phyloP scores from a whole-genome alignment of 768 basidiomycete species.

The Suillus fuscotomentosus region DNA sequence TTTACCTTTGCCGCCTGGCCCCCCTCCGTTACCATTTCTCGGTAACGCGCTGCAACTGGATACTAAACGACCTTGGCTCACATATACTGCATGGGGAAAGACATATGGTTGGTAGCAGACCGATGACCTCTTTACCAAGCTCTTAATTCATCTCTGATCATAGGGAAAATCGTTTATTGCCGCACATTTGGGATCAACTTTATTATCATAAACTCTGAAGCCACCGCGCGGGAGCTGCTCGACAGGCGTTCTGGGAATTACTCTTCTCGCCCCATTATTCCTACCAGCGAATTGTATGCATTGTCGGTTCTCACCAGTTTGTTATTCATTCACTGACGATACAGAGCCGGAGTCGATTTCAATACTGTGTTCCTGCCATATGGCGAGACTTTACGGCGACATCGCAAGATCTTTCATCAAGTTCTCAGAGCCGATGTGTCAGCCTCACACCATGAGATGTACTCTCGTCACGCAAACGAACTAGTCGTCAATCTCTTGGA shows the following conservation, averaged over 20 bases:
- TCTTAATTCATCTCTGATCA: background rate
- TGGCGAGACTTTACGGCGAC: slow-evolving; percentile 18
- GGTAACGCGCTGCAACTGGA: slow-evolving; percentile 51
- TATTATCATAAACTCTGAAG: slow-evolving; percentile 34
- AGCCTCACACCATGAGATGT: slow-evolving; percentile 13
- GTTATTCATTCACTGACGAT: background rate
- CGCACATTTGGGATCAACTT: slow-evolving; percentile 25
- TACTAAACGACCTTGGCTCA: slow-evolving; percentile 35
- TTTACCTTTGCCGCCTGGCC: slow-evolving; percentile 43
- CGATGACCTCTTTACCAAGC: background rate
- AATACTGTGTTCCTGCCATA: slow-evolving; percentile 6
- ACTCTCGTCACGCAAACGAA: slow-evolving; percentile 18
- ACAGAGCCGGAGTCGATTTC: background rate
- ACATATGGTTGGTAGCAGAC: slow-evolving; percentile 38
- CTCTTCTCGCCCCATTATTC: slow-evolving; percentile 31
- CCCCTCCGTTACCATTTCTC: slow-evolving; percentile 42
- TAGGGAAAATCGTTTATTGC: slow-evolving; percentile 31
- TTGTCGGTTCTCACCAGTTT: background rate
- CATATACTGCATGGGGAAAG: slow-evolving; percentile 42
- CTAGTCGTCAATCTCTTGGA: slow-evolving; percentile 16
- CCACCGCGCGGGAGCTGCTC: slow-evolving; percentile 28
- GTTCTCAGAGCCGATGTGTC: slow-evolving; percentile 18
- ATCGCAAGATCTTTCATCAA: slow-evolving; percentile 25
- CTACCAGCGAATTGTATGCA: slow-evolving; percentile 4
- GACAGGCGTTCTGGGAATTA: slow-evolving; percentile 39